A percentile compares a stretch with the other conserved stretches of the same genome.
These are phyloP conservation scores for Yamadazyma atlantica DNA, from an alignment of 1,139 yeast genomes.

Conservation along the genomic window DNA sequence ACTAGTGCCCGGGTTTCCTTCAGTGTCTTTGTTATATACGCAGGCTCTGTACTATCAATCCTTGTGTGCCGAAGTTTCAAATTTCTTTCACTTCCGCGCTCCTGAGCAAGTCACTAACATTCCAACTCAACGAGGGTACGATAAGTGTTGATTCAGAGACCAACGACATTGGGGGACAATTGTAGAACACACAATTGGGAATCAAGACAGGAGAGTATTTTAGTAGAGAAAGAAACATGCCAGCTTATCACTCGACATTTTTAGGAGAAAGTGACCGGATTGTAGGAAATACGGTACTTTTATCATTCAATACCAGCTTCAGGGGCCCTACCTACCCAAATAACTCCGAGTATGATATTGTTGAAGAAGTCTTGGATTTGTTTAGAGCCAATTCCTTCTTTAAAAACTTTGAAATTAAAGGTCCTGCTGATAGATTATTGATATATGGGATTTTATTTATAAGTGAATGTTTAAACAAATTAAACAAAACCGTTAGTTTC, in stretches of 20 bases:
- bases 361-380: constrained; percentile 86
- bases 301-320: constrained; percentile 80
- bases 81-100: background rate
- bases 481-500: constrained; percentile 44
- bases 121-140: too few relatives aligned
- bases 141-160: too few relatives aligned
- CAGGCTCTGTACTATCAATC: background rate
- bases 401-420: constrained; percentile 94
- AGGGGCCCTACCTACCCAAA: constrained; percentile 93
- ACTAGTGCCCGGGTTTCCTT: too few relatives aligned
- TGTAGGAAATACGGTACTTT: constrained; percentile 70
- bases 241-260: constrained; percentile 93
- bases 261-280: constrained; percentile 55
- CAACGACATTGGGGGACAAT: too few relatives aligned
- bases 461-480: constrained; percentile 75
- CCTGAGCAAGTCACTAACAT: background rate
- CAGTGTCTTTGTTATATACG: too few relatives aligned
- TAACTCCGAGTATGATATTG: constrained; percentile 79
- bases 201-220: too few relatives aligned
- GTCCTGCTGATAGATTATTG: constrained; percentile 90
- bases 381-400: constrained; percentile 96
- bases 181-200: too few relatives aligned
- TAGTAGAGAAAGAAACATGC: too few relatives aligned
- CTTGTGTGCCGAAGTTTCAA: constrained; percentile 1
- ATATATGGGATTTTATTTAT: constrained; percentile 93